Conservation (phyloP, 116 monocot species). For the Iris pallida region DNA sequence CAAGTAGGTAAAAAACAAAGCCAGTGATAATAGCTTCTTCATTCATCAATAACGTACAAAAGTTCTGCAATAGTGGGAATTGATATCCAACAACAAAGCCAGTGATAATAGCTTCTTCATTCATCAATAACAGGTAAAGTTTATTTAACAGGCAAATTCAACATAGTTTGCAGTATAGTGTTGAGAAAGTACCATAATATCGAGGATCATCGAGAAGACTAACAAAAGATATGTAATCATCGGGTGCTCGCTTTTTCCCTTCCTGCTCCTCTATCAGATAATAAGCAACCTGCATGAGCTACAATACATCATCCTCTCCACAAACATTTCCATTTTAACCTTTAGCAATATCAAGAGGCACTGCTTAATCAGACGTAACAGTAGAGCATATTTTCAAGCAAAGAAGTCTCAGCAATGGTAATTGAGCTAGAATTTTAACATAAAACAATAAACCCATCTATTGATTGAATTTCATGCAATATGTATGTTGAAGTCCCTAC, state of each 20-base stretch:
- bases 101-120: not conserved
- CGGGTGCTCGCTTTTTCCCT: conserved; percentile 55
- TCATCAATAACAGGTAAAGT: conserved; percentile 1
- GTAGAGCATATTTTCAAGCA: not conserved
- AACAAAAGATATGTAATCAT: conserved; percentile 90
- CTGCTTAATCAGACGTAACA: not conserved
- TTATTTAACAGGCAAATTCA: not conserved
- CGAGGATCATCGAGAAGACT: conserved; percentile 89
- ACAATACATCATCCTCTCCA: conserved; percentile 14
- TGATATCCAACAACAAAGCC: too few species aligned
- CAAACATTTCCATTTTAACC: conserved; percentile 4
- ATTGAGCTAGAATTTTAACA: not conserved
- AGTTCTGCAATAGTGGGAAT: too few species aligned
- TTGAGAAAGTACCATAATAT: conserved; percentile 64
- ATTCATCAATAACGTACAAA: conserved; percentile 6
- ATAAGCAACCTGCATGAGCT: conserved; percentile 75
- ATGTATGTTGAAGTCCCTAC: too few species aligned
- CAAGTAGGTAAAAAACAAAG: too few species aligned
- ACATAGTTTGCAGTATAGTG: not conserved
- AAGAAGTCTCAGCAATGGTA: not conserved
- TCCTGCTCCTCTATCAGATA: conserved; percentile 90
- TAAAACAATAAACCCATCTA: not conserved
- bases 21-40: not conserved
- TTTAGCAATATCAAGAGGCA: conserved; percentile 16
- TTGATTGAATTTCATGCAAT: not conserved